Evolutionary conservation across 2,329 filamentous ascomycete species (phyloP).

Genomic region (Xylariaceae sp.): DNA sequence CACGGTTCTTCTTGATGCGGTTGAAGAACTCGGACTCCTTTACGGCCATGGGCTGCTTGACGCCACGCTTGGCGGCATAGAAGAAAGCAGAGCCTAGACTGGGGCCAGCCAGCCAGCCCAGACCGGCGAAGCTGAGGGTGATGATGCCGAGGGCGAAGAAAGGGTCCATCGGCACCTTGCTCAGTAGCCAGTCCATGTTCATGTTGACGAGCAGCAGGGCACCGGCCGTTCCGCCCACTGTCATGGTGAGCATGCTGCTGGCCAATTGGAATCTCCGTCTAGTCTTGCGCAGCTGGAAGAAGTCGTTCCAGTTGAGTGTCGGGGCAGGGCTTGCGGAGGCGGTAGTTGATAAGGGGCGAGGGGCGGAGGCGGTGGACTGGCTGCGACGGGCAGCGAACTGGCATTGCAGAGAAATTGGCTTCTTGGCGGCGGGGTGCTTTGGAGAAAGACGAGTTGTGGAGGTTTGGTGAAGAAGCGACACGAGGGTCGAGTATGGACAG

Average conservation of each 20-base stretch:
- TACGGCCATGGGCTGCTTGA: slow-evolving; percentile 69
- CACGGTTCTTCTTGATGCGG: slow-evolving; percentile 85
- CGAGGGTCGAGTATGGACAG: slow-evolving; percentile 24
- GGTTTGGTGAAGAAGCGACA: slow-evolving; percentile 23
- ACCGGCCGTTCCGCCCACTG: slow-evolving; percentile 60
- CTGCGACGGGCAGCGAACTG: slow-evolving; percentile 26
- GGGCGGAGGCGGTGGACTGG: slow-evolving; percentile 24
- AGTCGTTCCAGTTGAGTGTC: slow-evolving; percentile 81
- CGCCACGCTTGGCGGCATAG: slow-evolving; percentile 68
- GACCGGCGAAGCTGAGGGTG: slow-evolving; percentile 71
- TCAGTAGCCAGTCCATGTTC: slow-evolving; percentile 68
- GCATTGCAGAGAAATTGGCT: slow-evolving; percentile 17
- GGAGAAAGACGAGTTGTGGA: slow-evolving; percentile 19
- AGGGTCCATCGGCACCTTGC: slow-evolving; percentile 79
- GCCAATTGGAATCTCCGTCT: slow-evolving; percentile 80
- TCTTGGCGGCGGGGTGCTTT: slow-evolving; percentile 18
- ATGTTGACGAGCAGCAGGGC: slow-evolving; percentile 66
- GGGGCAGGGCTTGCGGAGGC: slow-evolving; percentile 19
- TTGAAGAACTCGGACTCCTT: slow-evolving; percentile 95
- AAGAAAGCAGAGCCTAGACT: slow-evolving; percentile 78
- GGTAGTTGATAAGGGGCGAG: slow-evolving; percentile 25
- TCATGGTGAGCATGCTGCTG: slow-evolving; percentile 67
- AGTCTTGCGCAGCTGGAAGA: slow-evolving; percentile 84
- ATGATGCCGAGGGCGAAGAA: slow-evolving; percentile 80
- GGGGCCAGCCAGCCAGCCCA: slow-evolving; percentile 86